phyloP scores from a whole-genome alignment of 2,329 filamentous ascomycete species.

The Tolypocladium tropicale region DNA sequence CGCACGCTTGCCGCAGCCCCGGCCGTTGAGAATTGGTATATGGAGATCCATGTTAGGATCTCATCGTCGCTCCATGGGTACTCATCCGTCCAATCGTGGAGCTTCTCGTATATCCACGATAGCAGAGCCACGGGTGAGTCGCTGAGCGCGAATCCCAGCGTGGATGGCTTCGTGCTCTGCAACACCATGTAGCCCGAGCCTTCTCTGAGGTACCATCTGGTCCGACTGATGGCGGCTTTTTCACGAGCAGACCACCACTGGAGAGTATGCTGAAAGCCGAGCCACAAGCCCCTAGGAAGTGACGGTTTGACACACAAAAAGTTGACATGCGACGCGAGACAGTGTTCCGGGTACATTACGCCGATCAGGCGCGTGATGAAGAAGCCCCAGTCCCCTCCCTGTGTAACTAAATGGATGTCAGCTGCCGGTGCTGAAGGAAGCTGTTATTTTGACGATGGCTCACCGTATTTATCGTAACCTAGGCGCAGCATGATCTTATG shows the following conservation, averaged over 20 bases:
- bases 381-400: conserved; percentile 65
- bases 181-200: conserved; percentile 27
- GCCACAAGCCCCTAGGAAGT: not conserved
- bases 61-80: conserved; percentile 71
- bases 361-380: conserved; percentile 54
- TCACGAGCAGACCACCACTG: not conserved
- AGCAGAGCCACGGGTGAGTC: conserved; percentile 62
- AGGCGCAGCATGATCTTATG: conserved; percentile 60
- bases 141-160: conserved; percentile 56
- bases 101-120: conserved; percentile 74
- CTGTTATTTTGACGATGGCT: not conserved
- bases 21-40: conserved; percentile 62
- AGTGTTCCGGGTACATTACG: conserved; percentile 40
- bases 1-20: conserved; percentile 56
- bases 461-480: conserved; percentile 37
- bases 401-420: conserved; percentile 24
- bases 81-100: conserved; percentile 60
- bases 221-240: conserved; percentile 28
- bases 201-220: conserved; percentile 45
- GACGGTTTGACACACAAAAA: conserved; percentile 1
- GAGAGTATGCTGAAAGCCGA: not conserved
- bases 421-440: not conserved
- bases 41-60: conserved; percentile 61
- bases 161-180: conserved; percentile 59
- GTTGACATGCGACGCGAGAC: conserved; percentile 46